Percentiles rank a stretch among this genome's conserved stretches.
Conservation (phyloP, 2,329 filamentous ascomycete species). For the Orbilia ellipsospora region DNA sequence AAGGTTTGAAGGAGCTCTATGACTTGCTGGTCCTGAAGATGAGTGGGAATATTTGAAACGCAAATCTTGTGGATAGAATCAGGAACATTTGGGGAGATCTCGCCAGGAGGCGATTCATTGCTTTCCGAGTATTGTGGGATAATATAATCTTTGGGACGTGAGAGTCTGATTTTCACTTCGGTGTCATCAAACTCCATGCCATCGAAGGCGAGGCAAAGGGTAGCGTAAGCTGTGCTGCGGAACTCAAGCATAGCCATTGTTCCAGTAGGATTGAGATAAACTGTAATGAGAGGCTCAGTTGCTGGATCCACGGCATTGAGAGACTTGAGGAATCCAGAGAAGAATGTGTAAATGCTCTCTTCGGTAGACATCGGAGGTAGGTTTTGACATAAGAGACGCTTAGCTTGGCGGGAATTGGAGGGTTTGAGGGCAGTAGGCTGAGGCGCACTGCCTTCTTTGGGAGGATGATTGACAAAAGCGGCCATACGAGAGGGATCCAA, state of each 20-base stretch:
- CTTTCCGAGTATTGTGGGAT: constrained; percentile 96
- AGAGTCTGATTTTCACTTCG: constrained; percentile 57
- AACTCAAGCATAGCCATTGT: constrained; percentile 92
- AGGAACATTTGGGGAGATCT: constrained; percentile 81
- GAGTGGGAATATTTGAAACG: constrained; percentile 86
- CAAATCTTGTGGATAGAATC: constrained; percentile 97
- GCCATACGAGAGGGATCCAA: constrained; percentile 95
- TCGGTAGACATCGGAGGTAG: constrained; percentile 78
- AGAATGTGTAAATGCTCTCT: constrained; percentile 81
- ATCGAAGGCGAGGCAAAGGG: constrained; percentile 87
- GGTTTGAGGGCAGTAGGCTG: constrained; percentile 83
- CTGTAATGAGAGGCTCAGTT: constrained; percentile 76
- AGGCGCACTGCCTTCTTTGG: constrained; percentile 71
- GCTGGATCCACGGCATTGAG: constrained; percentile 89
- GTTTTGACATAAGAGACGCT: constrained; percentile 89
- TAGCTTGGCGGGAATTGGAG: constrained; percentile 91
- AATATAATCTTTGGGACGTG: constrained; percentile 65
- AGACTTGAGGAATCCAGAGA: constrained; percentile 97
- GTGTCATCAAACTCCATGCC: constrained; percentile 87
- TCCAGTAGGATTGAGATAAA: constrained; percentile 81
- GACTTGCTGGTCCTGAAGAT: constrained; percentile 90
- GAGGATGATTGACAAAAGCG: constrained; percentile 93
- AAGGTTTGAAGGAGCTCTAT: constrained; percentile 90
- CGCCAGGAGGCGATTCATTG: constrained; percentile 77
- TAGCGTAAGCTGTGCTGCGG: constrained; percentile 85